Evolutionary conservation across 2,329 filamentous ascomycete species (phyloP).

Genomic region (Xenoacremonium recifei): DNA sequence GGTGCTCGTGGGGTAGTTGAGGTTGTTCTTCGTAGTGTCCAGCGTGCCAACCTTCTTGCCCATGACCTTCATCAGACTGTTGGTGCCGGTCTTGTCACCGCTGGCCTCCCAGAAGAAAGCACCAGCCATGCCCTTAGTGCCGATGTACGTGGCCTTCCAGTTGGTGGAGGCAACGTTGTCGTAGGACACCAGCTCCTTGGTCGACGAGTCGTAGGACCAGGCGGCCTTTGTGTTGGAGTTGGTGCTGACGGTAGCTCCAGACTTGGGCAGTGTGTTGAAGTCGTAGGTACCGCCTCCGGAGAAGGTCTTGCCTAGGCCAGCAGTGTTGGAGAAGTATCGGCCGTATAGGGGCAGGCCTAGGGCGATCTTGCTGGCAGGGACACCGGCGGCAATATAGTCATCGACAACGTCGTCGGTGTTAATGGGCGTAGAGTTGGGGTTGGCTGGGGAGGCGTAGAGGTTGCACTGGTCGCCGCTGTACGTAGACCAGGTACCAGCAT

Average conservation of each 20-base stretch:
- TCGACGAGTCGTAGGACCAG: constrained; percentile 65
- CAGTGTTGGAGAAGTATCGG: constrained; percentile 68
- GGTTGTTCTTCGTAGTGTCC: constrained; percentile 50
- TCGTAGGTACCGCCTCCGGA: constrained; percentile 66
- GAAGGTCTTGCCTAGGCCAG: constrained; percentile 64
- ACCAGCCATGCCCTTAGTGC: constrained; percentile 62
- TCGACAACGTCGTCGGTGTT: constrained; percentile 64
- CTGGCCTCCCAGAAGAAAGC: constrained; percentile 85
- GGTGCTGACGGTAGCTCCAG: constrained; percentile 54
- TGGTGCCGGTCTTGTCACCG: constrained; percentile 53
- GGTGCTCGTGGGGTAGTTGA: constrained; percentile 54
- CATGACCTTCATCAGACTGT: constrained; percentile 59
- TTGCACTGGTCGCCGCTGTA: constrained; percentile 69
- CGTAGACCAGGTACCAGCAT: constrained; percentile 65
- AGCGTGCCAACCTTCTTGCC: constrained; percentile 45
- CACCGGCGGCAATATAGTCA: constrained; percentile 49
- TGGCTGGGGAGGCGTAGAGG: constrained; percentile 52
- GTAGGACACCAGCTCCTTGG: constrained; percentile 67
- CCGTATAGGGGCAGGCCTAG: constrained; percentile 79
- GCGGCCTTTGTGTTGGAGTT: constrained; percentile 61
- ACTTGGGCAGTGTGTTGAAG: constrained; percentile 67
- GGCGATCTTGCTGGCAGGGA: constrained; percentile 64
- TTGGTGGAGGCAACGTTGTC: constrained; percentile 58
- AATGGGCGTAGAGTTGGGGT: constrained; percentile 62
- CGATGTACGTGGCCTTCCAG: constrained; percentile 65